A percentile compares a stretch with the other conserved stretches of the same genome.
These are phyloP conservation scores for Amanita muscaria DNA, from an alignment of 768 basidiomycete genomes.

Conservation along the genomic window DNA sequence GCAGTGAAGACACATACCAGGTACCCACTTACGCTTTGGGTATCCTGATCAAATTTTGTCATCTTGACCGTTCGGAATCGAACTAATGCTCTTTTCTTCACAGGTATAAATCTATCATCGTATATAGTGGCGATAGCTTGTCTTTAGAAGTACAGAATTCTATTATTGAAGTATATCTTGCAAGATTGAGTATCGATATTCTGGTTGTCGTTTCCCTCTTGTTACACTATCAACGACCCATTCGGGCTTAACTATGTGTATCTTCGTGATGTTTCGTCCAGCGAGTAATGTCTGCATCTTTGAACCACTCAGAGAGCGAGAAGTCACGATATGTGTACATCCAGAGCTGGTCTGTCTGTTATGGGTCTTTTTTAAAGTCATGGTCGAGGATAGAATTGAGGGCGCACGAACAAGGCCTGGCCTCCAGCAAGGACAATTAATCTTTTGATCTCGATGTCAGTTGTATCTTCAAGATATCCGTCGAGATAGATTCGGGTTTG, in stretches of 20 bases:
- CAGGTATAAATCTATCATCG: neutral
- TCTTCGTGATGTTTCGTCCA: slow-evolving; percentile 35
- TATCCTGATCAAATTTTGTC: slow-evolving; percentile 30
- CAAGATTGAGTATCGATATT: slow-evolving; percentile 45
- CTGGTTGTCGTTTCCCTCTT: slow-evolving; percentile 49
- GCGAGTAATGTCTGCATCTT: slow-evolving; percentile 63
- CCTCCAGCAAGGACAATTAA: slow-evolving; percentile 63
- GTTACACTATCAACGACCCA: slow-evolving; percentile 67
- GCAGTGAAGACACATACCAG: slow-evolving; percentile 40
- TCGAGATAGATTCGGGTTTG: slow-evolving; percentile 59
- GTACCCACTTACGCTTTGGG: slow-evolving; percentile 42
- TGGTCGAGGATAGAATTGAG: neutral
- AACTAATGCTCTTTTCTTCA: neutral
- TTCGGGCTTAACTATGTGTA: slow-evolving; percentile 64
- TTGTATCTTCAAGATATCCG: slow-evolving; percentile 62
- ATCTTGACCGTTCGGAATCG: slow-evolving; percentile 1
- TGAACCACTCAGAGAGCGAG: slow-evolving; percentile 57
- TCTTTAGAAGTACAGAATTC: too few species aligned
- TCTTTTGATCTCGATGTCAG: slow-evolving; percentile 73
- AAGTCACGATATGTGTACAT: slow-evolving; percentile 76
- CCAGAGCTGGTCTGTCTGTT: slow-evolving; percentile 48
- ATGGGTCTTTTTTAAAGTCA: too few species aligned
- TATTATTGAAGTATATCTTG: neutral
- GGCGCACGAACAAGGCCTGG: slow-evolving; percentile 42
- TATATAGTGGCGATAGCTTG: neutral